phyloP scores from a whole-genome alignment of 2,329 filamentous ascomycete genomes.

The Helicocarpus griseus region DNA sequence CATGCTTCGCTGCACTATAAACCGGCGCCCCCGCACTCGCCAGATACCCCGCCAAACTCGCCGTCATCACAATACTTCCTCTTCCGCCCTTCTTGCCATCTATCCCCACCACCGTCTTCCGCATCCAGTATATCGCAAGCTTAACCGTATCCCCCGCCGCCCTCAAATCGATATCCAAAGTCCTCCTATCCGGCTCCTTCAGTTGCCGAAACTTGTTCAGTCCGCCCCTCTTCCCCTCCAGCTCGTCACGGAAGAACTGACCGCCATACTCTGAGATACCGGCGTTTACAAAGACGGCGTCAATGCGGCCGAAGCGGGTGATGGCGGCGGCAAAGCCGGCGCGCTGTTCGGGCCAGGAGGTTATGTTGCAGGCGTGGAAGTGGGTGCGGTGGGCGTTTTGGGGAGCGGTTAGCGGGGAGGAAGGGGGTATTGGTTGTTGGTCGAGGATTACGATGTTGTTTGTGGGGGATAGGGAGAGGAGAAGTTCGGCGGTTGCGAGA shows the following conservation, averaged over 20 bases:
- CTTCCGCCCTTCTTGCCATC: constrained; percentile 22
- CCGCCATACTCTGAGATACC: constrained; percentile 40
- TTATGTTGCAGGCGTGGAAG: constrained; percentile 36
- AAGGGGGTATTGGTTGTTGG: constrained; percentile 24
- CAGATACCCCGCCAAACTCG: constrained; percentile 41
- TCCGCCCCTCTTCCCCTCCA: constrained; percentile 27
- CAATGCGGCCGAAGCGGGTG: constrained; percentile 34
- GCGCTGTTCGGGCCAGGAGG: constrained; percentile 37
- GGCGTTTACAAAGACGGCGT: constrained; percentile 41
- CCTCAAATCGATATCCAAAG: constrained; percentile 38
- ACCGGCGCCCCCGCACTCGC: constrained; percentile 39
- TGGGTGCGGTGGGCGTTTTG: constrained; percentile 16
- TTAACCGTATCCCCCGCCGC: constrained; percentile 39
- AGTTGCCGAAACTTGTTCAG: constrained; percentile 18
- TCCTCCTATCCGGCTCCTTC: constrained; percentile 37
- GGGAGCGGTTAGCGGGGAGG: constrained; percentile 18
- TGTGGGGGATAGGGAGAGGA: constrained; percentile 26
- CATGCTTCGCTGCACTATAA: constrained; percentile 43
- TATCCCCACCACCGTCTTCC: constrained; percentile 23
- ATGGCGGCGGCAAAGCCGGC: constrained; percentile 34
- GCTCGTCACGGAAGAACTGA: constrained; percentile 40
- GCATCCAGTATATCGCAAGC: constrained; percentile 39
- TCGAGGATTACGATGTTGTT: constrained; percentile 36
- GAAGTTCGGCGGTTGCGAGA: constrained; percentile 30
- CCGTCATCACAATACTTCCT: constrained; percentile 39